Base-by-base conservation (phyloP, 176 grass and related monocot genomes). In the Areca catechu region DNA sequence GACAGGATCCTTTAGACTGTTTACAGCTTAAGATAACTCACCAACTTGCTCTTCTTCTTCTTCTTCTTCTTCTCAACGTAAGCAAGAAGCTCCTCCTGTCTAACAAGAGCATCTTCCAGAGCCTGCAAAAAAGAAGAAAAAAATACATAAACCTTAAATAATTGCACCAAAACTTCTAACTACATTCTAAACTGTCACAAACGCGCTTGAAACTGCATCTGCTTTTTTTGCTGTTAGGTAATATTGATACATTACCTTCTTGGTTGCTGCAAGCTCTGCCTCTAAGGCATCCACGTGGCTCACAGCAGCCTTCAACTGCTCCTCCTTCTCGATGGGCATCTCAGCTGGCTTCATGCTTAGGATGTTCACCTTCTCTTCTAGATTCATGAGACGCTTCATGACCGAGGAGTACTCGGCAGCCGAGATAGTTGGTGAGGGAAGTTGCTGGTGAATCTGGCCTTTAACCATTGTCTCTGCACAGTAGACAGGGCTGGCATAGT, bases 1-100 rank as follows among this genome's bases (percentile, higher is more conserved):
- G 57, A n/a, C 15, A 65, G 76, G 67, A 57, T 16, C 10, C 34
- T 18, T 25, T 19, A 19, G 6, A 37, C 4, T 7, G 19, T 21
- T 15, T 0, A 53, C 15, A 51, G 18, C 12, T 27, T 4, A 37
- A 67, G 48, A 53, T 15, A 22, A 62, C 70, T 54, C 18, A 62
- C 70, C 57, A 72, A 79, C 78, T 79, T 85, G 66, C 63, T 80
- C 80, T 85, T 60, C 57, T 60, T 95, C 85, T 86, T 89, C 75
- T 86, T 86, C 62, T 84, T 88, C 71, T 91, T 91, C 78, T 88
- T 97, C 15, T 97, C 93, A 61, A 97, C 79, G 64, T 91, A 97
- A 62, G 78, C 93, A 30, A 91, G 7, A 48, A 97, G 77, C 53
- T 91, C 87, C 27, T 56, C 68, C 60, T 97, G 93, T 7, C 58